These are phyloP conservation scores for Neoscytalidium dimidiatum DNA, from an alignment of 2,329 filamentous ascomycete species.

Conservation along the genomic window DNA sequence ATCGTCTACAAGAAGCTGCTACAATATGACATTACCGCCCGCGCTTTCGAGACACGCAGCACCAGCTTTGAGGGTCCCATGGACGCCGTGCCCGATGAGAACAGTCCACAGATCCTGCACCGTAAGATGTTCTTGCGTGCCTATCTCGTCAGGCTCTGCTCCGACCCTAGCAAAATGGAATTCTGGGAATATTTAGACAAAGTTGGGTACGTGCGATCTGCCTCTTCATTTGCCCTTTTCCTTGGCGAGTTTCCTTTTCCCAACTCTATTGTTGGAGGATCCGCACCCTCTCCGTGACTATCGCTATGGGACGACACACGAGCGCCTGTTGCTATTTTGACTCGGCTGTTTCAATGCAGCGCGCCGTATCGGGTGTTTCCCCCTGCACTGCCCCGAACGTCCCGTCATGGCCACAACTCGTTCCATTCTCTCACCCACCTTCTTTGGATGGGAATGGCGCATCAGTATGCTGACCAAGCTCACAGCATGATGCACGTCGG, in stretches of 20 bases:
- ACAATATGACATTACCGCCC: constrained; percentile 78
- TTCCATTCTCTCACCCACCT: constrained; percentile 21
- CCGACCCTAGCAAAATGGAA: constrained; percentile 72
- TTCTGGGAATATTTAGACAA: constrained; percentile 86
- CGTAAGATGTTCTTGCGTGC: constrained; percentile 77
- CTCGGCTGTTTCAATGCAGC: background rate
- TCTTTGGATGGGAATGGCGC: background rate
- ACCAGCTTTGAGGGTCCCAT: constrained; percentile 68
- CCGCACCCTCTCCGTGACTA: background rate
- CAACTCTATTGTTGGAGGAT: background rate
- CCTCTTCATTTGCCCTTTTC: background rate
- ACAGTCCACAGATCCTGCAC: constrained; percentile 73
- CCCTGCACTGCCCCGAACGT: background rate
- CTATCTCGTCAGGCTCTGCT: constrained; percentile 73
- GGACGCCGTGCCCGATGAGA: constrained; percentile 64
- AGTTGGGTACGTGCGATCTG: constrained; percentile 61
- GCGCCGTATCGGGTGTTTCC: background rate
- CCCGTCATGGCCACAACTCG: background rate
- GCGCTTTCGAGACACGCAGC: constrained; percentile 66
- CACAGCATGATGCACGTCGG: constrained; percentile 77
- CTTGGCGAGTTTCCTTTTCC: background rate
- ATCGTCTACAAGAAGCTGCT: constrained; percentile 82
- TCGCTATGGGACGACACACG: background rate
- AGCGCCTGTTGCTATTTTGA: background rate
- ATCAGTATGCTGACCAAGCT: background rate